A percentile compares a stretch with the other conserved stretches of the same genome.
Conservation (phyloP, 768 basidiomycete genomes). For the Boletus sp. region DNA sequence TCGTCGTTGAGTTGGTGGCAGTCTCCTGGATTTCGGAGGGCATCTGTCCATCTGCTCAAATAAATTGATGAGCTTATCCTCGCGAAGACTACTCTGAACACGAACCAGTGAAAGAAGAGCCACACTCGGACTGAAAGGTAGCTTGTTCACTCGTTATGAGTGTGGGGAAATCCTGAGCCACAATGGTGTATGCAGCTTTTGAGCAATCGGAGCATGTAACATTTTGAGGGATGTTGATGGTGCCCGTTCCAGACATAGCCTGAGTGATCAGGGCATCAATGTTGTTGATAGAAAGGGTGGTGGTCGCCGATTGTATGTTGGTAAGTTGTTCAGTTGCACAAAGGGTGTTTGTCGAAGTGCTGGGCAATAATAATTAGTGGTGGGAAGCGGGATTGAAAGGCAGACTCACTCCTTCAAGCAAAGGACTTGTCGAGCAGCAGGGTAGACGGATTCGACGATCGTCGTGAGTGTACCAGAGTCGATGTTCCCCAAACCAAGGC, state of each 20-base stretch:
- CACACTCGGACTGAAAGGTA: constrained; percentile 38
- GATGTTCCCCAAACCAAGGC: constrained; percentile 19
- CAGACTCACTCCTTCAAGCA: constrained; percentile 65
- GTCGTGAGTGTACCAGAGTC: constrained; percentile 28
- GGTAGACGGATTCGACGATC: constrained; percentile 52
- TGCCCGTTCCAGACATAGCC: neutral
- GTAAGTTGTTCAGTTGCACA: constrained; percentile 59
- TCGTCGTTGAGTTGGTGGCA: constrained; percentile 22
- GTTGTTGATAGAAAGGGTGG: constrained; percentile 20
- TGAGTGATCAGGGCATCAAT: constrained; percentile 12
- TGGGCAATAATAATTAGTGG: constrained; percentile 9
- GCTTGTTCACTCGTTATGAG: constrained; percentile 29
- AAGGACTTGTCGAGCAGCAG: constrained; percentile 48
- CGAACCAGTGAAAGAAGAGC: constrained; percentile 52
- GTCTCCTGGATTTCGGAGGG: constrained; percentile 26
- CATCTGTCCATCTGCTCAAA: constrained; percentile 28
- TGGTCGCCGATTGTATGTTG: constrained; percentile 41
- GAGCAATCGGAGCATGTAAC: constrained; percentile 52
- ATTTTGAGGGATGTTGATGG: constrained; percentile 29
- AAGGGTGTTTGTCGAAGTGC: constrained; percentile 39
- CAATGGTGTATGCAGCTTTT: constrained; percentile 49
- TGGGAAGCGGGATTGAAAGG: neutral
- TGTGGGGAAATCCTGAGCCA: constrained; percentile 35
- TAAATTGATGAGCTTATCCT: constrained; percentile 1
- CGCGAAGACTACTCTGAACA: neutral